Evolutionary conservation across 106 monocot genomes (phyloP).

Genomic region (Triglochin maritima): DNA sequence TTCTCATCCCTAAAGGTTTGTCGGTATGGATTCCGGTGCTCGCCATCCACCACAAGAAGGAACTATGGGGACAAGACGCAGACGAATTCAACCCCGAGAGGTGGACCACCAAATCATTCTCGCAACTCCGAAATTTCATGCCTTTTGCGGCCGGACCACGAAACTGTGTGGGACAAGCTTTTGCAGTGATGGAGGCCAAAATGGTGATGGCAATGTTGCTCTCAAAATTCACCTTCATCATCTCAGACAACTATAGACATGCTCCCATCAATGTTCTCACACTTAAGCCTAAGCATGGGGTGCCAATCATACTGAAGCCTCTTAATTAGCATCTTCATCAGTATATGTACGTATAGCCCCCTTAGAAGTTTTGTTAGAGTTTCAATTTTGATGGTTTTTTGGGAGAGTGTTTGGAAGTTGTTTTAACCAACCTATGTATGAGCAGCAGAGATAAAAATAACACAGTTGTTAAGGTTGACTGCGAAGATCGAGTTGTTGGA

Average conservation of each 20-base stretch:
- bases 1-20: constrained; percentile 66
- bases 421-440: too few relatives aligned
- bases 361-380: too few relatives aligned
- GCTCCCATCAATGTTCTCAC: constrained; percentile 15
- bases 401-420: too few relatives aligned
- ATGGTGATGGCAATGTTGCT: constrained; percentile 78
- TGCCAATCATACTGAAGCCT: neutral
- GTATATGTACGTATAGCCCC: too few relatives aligned
- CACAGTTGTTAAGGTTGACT: too few relatives aligned
- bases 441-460: too few relatives aligned
- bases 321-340: neutral
- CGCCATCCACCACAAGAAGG: constrained; percentile 73
- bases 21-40: constrained; percentile 91
- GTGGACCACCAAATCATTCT: constrained; percentile 44
- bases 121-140: constrained; percentile 58
- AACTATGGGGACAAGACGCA: constrained; percentile 75
- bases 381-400: too few relatives aligned
- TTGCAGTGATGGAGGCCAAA: constrained; percentile 91
- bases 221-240: constrained; percentile 58
- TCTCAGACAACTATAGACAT: constrained; percentile 76
- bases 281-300: constrained; percentile 5
- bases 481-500: too few relatives aligned
- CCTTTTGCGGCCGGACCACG: constrained; percentile 88
- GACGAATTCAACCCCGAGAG: constrained; percentile 74
- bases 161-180: constrained; percentile 91